These are phyloP conservation scores for Daldinia eschscholtzii DNA, from an alignment of 2,329 filamentous ascomycete genomes.

Conservation along the genomic window DNA sequence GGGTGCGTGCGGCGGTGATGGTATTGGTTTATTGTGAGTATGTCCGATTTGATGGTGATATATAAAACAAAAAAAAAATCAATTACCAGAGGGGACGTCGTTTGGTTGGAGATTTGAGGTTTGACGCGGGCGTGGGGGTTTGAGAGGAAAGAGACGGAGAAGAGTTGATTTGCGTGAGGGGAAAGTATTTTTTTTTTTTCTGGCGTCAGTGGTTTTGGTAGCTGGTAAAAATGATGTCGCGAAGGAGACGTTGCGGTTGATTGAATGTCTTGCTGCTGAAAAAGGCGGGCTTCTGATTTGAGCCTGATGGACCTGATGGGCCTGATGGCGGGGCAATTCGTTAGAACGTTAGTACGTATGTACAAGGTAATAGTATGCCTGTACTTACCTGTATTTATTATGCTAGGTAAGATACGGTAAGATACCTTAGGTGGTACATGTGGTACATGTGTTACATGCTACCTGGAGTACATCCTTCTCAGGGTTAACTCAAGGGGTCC, in stretches of 20 bases:
- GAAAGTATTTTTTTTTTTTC: constrained; percentile 41
- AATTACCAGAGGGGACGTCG: constrained; percentile 28
- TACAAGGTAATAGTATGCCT: too few relatives aligned
- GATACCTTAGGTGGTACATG: background rate
- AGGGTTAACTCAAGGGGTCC: constrained; percentile 3
- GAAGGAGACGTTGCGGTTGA: constrained; percentile 35
- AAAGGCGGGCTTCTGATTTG: constrained; percentile 41
- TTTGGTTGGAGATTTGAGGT: constrained; percentile 43
- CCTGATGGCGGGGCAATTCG: constrained; percentile 14
- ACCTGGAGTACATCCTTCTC: too few relatives aligned
- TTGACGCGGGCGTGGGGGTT: constrained; percentile 42
- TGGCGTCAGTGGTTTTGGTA: constrained; percentile 37
- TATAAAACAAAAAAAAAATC: constrained; percentile 18
- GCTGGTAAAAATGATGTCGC: constrained; percentile 41
- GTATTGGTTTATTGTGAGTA: constrained; percentile 9
- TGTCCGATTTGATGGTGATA: constrained; percentile 23
- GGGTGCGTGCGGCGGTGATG: constrained; percentile 20
- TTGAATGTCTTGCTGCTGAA: constrained; percentile 34
- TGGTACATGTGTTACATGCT: too few relatives aligned
- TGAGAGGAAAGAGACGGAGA: constrained; percentile 16
- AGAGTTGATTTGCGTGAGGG: constrained; percentile 43
- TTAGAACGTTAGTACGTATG: constrained; percentile 7
- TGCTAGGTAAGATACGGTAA: background rate
- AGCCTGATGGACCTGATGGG: constrained; percentile 35
- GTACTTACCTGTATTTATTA: background rate